Evolutionary conservation across 169 alveolate genomes (phyloP), one percentile per base, ranked within the genome.

Genomic region (Cryptosporidium baileyi): DNA sequence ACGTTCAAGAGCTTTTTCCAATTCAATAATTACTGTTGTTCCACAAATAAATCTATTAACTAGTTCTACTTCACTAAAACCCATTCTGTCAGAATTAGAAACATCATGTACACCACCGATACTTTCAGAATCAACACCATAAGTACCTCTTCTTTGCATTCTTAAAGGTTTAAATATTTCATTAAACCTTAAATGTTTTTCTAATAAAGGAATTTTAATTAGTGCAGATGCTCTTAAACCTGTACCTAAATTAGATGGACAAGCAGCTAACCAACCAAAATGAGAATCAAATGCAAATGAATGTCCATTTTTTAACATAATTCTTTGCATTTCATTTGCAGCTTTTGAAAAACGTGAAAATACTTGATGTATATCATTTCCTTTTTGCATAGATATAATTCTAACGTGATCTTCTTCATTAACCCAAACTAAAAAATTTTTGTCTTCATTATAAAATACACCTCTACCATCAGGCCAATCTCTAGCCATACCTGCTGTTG

Each of bases 401-500:
- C 93, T 80, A 17, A 80, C 40, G 60, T 91, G 92, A 61, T 91
- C 94, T 49, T 80, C 92, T 80, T 91, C 93, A 79, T 89, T 89
- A 13, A 91, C 90, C 93, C 93, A 89, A 19, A 89, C 89, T 1
- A 91, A 24, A 82, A 91, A 89, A 19, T 90, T 52, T 60, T 88
- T 89, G 26, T 63, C 61, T 9, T 82, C 89, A 80, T 82, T 89
- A 43, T 49, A 47, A 88, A 89, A 91, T 24, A 90, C 65, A 38
- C 92, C 92, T 17, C 92, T 67, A 8, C 90, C 94, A 43, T 91
- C 82, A 11, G 94, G 94, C 94, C 94, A 89, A 52, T 91, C 80
- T n/a, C 88, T 60, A 65, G 81, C 89, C 80, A 60, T 41, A 24
- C 89, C 89, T 41, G 61, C 43, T 40, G 89, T 62, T 24, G 41